These are phyloP conservation scores for Petrea volubilis DNA, from an alignment of 257 asterid genomes.

Conservation along the genomic window DNA sequence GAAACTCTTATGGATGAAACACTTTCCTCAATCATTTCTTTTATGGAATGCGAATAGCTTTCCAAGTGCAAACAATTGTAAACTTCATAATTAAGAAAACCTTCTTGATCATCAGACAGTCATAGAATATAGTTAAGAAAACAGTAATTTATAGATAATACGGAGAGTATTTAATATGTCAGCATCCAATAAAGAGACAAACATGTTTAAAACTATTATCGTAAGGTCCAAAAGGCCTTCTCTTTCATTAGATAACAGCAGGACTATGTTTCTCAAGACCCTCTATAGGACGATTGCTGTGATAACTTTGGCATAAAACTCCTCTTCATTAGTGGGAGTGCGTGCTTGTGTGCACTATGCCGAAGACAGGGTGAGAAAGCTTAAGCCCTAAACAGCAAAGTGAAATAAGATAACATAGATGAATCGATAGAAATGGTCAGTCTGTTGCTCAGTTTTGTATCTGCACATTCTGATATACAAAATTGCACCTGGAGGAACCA, in stretches of 20 bases:
- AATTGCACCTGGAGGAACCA: slow-evolving; percentile 25
- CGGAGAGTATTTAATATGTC: neutral
- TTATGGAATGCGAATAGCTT: neutral
- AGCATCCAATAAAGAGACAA: neutral
- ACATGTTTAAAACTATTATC: neutral
- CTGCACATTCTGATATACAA: neutral
- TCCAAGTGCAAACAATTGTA: neutral
- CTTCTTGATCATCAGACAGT: neutral
- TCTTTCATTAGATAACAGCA: neutral
- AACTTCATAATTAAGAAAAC: neutral
- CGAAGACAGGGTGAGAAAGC: neutral
- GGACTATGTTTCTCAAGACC: neutral
- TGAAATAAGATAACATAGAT: neutral
- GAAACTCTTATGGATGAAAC: neutral
- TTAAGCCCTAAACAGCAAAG: neutral
- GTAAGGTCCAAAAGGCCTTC: neutral
- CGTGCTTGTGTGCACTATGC: neutral
- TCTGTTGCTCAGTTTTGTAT: neutral
- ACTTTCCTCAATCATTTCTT: neutral
- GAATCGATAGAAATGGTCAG: neutral
- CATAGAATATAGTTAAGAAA: neutral
- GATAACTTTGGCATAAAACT: neutral
- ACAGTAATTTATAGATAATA: neutral
- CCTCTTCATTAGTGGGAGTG: neutral
- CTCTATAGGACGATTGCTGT: neutral